Percentiles rank a stretch among this genome's conserved stretches.
phyloP scores from a whole-genome alignment of 2,329 filamentous ascomycete species.

The Orbilia ellipsospora region DNA sequence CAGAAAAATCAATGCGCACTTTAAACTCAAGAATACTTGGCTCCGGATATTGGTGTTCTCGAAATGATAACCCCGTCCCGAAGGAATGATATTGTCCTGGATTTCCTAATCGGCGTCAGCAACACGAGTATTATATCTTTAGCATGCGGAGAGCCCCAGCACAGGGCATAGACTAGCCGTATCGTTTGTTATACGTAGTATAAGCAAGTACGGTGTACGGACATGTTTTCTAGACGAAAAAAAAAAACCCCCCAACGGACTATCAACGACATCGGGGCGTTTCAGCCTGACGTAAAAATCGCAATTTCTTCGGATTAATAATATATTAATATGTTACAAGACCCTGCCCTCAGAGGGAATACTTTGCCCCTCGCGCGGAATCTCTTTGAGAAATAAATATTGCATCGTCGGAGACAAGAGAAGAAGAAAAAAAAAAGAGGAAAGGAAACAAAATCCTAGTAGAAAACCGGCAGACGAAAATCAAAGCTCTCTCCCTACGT shows the following conservation, averaged over 20 bases:
- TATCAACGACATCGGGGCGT: constrained; percentile 43
- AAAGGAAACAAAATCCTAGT: not conserved
- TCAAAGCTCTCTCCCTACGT: too few relatives aligned
- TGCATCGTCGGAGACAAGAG: constrained; percentile 4
- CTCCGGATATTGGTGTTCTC: constrained; percentile 9
- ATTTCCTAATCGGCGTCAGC: constrained; percentile 42
- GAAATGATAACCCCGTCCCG: too few relatives aligned
- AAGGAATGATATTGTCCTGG: constrained; percentile 22
- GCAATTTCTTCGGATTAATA: constrained; percentile 55
- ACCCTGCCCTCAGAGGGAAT: constrained; percentile 34
- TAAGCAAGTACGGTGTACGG: too few relatives aligned
- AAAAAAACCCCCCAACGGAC: too few relatives aligned
- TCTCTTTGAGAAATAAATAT: constrained; percentile 8
- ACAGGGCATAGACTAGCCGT: too few relatives aligned
- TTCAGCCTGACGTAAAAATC: constrained; percentile 49
- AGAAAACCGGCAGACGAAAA: too few relatives aligned
- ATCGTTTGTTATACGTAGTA: not conserved
- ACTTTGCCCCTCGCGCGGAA: constrained; percentile 4
- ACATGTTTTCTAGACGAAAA: too few relatives aligned
- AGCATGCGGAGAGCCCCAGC: constrained; percentile 9
- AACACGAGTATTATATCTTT: constrained; percentile 29
- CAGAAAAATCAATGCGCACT: constrained; percentile 35
- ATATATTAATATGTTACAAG: constrained; percentile 35
- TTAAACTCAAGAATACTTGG: constrained; percentile 33
- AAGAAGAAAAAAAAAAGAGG: constrained; percentile 6